phyloP scores from a whole-genome alignment of 345 rosid species.

The Ailanthus altissimus region DNA sequence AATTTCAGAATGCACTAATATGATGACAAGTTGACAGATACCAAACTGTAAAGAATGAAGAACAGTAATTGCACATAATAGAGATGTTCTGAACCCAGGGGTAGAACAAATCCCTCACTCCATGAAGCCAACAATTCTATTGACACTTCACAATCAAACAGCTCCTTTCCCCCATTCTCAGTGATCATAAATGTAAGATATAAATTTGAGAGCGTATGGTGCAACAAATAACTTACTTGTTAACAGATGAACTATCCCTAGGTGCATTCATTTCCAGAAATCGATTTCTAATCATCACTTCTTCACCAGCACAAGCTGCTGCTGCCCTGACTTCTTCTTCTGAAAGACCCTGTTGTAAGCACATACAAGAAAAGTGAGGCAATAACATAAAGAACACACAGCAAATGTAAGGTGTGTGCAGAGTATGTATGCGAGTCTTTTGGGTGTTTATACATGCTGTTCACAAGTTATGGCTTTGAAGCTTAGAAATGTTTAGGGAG shows the following conservation, averaged over 20 bases:
- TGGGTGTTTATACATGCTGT: neutral
- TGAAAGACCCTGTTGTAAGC: constrained; percentile 77
- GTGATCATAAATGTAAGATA: neutral
- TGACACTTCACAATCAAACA: neutral
- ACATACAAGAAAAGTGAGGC: constrained; percentile 25
- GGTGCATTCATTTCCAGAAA: constrained; percentile 99
- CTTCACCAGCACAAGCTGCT: constrained; percentile 96
- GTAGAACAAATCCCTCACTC: constrained; percentile 13
- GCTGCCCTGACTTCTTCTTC: constrained; percentile 97
- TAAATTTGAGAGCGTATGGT: neutral
- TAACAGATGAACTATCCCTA: constrained; percentile 83
- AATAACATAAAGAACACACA: constrained; percentile 19
- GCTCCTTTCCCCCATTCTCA: neutral
- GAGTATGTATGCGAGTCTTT: neutral
- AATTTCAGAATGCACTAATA: neutral
- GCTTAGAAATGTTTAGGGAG: neutral
- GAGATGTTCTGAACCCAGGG: neutral
- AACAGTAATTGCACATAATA: constrained; percentile 1
- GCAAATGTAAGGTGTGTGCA: neutral
- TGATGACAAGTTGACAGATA: neutral
- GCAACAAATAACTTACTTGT: constrained; percentile 63
- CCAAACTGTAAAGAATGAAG: constrained; percentile 12
- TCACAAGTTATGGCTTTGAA: neutral
- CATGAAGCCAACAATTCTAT: constrained; percentile 6
- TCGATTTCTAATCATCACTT: constrained; percentile 90